Conservation (phyloP, 805 yeast genomes). For the Kuraishia molischiana region DNA sequence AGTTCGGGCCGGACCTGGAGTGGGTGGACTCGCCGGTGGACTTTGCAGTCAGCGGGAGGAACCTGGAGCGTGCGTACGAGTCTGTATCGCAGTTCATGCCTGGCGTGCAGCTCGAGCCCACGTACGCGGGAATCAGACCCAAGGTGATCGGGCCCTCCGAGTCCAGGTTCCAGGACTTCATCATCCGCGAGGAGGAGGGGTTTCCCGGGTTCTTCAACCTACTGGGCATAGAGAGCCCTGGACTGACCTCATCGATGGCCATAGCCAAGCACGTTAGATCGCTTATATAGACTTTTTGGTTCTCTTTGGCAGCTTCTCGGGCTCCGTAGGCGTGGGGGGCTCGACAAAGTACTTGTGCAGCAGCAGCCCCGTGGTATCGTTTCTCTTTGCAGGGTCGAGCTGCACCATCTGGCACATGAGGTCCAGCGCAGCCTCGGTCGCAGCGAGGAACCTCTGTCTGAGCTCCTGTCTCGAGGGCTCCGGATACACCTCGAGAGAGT, state of each 20-base stretch:
- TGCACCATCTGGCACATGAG: slow-evolving; percentile 62
- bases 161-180: slow-evolving; percentile 57
- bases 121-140: slow-evolving; percentile 81
- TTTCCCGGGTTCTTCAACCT: slow-evolving; percentile 73
- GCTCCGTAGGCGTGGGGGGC: slow-evolving; percentile 66
- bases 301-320: slow-evolving; percentile 46
- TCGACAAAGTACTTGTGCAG: slow-evolving; percentile 62
- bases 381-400: slow-evolving; percentile 71
- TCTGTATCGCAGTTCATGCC: slow-evolving; percentile 62
- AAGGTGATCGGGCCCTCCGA: slow-evolving; percentile 43
- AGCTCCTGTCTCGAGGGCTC: slow-evolving; percentile 75
- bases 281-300: slow-evolving; percentile 6
- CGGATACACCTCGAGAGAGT: slow-evolving; percentile 68
- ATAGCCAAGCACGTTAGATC: slow-evolving; percentile 62
- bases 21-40: slow-evolving; percentile 50
- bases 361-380: slow-evolving; percentile 55
- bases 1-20: slow-evolving; percentile 86
- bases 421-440: slow-evolving; percentile 76
- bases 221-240: slow-evolving; percentile 86
- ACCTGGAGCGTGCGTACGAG: slow-evolving; percentile 42
- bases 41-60: slow-evolving; percentile 36
- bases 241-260: slow-evolving; percentile 75
- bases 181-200: slow-evolving; percentile 59
- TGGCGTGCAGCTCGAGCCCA: slow-evolving; percentile 46
- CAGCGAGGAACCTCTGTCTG: slow-evolving; percentile 80